These are phyloP conservation scores for Pinus taeda DNA, from an alignment of 75 land plant genomes.

Conservation along the genomic window DNA sequence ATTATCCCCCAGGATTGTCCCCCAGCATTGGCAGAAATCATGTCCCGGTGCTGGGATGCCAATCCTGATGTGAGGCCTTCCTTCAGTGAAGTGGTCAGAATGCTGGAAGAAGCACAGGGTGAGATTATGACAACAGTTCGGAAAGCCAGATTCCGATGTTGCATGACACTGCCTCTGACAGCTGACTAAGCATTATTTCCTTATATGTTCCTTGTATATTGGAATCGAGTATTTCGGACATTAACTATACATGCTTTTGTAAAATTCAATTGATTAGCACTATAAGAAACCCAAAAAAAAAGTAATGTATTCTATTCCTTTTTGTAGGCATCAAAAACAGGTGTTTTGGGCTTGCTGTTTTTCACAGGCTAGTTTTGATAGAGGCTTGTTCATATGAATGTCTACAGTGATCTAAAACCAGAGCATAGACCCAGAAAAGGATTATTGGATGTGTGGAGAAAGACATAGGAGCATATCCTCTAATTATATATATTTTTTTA, in stretches of 20 bases:
- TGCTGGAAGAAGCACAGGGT: conserved; percentile 77
- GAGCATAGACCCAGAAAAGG: conserved; percentile 9
- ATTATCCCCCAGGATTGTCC: conserved; percentile 74
- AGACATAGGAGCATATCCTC: conserved; percentile 9
- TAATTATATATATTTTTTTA: conserved; percentile 5
- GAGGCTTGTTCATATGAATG: conserved; percentile 11
- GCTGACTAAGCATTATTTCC: conserved; percentile 46
- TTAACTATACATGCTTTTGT: conserved; percentile 14
- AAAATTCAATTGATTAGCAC: conserved; percentile 14
- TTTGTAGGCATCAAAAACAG: conserved; percentile 11
- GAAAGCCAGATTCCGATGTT: conserved; percentile 85
- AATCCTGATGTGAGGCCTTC: conserved; percentile 79
- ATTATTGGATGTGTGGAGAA: conserved; percentile 13
- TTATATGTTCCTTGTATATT: conserved; percentile 9
- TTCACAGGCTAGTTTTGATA: conserved; percentile 14
- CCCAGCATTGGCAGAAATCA: conserved; percentile 59
- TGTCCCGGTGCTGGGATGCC: conserved; percentile 91
- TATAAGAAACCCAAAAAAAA: conserved; percentile 10
- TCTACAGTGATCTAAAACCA: conserved; percentile 10
- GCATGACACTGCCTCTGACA: conserved; percentile 72
- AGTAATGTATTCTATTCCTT: conserved; percentile 15
- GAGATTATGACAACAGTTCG: conserved; percentile 79
- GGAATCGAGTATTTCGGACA: conserved; percentile 7
- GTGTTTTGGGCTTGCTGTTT: conserved; percentile 12
- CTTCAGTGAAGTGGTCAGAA: conserved; percentile 67